Evolutionary conservation across 768 basidiomycete species (phyloP), one percentile per base, ranked within the genome.

Genomic region (Leccinellum luteum): DNA sequence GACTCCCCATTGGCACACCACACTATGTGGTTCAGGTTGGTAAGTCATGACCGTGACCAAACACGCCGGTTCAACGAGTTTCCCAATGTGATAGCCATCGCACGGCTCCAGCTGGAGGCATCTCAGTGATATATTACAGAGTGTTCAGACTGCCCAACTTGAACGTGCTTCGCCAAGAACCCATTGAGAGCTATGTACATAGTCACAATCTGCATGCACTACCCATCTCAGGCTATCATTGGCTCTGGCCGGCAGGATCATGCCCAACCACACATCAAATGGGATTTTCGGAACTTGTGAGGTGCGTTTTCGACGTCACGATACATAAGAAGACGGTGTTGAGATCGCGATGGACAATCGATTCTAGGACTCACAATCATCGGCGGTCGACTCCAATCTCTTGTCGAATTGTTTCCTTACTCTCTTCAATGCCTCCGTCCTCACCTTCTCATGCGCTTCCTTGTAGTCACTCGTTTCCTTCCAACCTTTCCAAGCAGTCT

Each of bases 401-500:
- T n/a, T 57, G 13, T 56, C 44, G 15, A 67, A 52, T 48, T 61
- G 58, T 51, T 63, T 56, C 27, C 6, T 38, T 3, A 32, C 60
- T 6, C 14, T 30, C 21, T 58, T 5, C 52, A 62, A 25, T 21
- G 48, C 61, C 41, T 59, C 51, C 44, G n/a, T 32, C 35, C 47
- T 64, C 1, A 58, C 68, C 19, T 43, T 54, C 27, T 56, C 59
- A 43, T 62, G 60, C 38, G 54, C 56, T 34, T 62, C 62, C 6
- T 59, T 57, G 57, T 68, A 70, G 35, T 60, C 64, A 3, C 58
- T 44, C 3, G 74, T 69, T 30, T 55, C 54, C 54, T 65, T 62
- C 67, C 69, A 73, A 2, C 66, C 76, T 27, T 56, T 66, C 83
- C 82, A 85, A 2, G 66, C 63, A 0, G 82, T 83, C 54, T 69